These are phyloP conservation scores for Exophiala aquamarina DNA, from an alignment of 2,329 filamentous ascomycete species.

Conservation along the genomic window DNA sequence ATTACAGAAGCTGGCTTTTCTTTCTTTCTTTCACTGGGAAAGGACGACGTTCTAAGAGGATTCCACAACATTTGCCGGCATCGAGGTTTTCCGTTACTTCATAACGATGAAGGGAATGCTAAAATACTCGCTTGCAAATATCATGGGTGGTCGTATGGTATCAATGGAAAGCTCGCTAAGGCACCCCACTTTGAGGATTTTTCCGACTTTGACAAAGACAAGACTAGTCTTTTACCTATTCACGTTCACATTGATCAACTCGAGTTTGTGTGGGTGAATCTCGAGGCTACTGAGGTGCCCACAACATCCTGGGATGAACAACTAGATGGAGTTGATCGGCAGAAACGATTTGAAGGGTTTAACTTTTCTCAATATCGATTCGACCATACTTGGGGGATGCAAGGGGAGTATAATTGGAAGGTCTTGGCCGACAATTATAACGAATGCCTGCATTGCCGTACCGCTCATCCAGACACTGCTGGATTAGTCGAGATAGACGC, in stretches of 20 bases:
- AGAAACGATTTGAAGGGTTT: constrained; percentile 46
- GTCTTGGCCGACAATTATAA: constrained; percentile 64
- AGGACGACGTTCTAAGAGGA: constrained; percentile 55
- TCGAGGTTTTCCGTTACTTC: constrained; percentile 52
- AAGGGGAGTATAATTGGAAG: constrained; percentile 61
- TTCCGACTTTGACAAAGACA: constrained; percentile 54
- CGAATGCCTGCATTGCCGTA: constrained; percentile 53
- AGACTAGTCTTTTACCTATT: constrained; percentile 52
- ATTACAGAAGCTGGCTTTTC: constrained; percentile 46
- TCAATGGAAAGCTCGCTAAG: constrained; percentile 58
- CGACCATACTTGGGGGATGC: constrained; percentile 58
- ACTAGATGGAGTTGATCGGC: constrained; percentile 48
- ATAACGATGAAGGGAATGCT: background rate
- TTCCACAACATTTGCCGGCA: constrained; percentile 60
- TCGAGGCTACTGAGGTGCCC: background rate
- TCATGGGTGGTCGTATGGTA: constrained; percentile 57
- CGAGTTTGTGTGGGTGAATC: constrained; percentile 45
- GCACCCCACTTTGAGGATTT: constrained; percentile 58
- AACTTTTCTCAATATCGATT: constrained; percentile 56
- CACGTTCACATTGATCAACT: constrained; percentile 1
- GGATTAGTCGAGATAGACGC: constrained; percentile 54
- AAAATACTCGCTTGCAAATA: constrained; percentile 55
- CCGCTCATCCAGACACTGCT: constrained; percentile 57
- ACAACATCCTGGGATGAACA: constrained; percentile 54
- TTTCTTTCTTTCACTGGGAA: constrained; percentile 55